A percentile compares a stretch with the other conserved stretches of the same genome.
phyloP scores from a whole-genome alignment of 768 basidiomycete genomes.

The Tulasnella sp. region DNA sequence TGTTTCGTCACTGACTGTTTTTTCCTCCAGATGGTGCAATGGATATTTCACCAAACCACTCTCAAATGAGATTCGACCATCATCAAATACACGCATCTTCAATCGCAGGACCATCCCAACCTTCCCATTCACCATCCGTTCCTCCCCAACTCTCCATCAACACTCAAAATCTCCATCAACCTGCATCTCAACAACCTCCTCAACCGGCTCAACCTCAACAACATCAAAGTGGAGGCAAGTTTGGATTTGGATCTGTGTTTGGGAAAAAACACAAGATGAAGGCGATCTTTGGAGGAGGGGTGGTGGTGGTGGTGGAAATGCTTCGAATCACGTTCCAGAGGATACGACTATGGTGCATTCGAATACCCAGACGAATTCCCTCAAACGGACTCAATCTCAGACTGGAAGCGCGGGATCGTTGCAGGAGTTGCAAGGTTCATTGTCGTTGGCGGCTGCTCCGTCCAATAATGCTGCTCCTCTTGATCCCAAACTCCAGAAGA shows the following conservation, averaged over 20 bases:
- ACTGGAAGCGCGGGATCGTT: constrained; percentile 8
- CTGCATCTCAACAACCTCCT: constrained; percentile 7
- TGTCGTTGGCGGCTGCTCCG: constrained; percentile 21
- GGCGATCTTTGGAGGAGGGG: constrained; percentile 62
- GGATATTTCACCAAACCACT: too few species aligned
- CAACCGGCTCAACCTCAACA: constrained; percentile 20
- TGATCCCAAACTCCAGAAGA: constrained; percentile 65
- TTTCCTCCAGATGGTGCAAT: constrained; percentile 4
- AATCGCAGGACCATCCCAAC: not conserved
- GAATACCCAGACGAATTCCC: constrained; percentile 64
- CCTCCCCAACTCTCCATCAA: not conserved
- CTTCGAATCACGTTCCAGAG: constrained; percentile 43
- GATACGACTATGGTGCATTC: constrained; percentile 49
- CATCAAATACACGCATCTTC: not conserved
- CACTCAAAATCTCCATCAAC: not conserved
- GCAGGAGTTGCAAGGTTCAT: constrained; percentile 11
- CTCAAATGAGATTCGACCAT: not conserved
- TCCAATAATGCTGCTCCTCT: constrained; percentile 23
- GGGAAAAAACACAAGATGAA: constrained; percentile 54
- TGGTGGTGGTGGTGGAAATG: constrained; percentile 27
- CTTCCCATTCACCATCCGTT: not conserved
- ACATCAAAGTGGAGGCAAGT: constrained; percentile 22
- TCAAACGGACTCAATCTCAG: constrained; percentile 34
- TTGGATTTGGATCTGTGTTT: constrained; percentile 37
- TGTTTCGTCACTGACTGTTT: too few species aligned